Percentiles rank a stretch among this genome's conserved stretches.
phyloP scores from a whole-genome alignment of 2,329 filamentous ascomycete species.

The Claviceps fusiformis region DNA sequence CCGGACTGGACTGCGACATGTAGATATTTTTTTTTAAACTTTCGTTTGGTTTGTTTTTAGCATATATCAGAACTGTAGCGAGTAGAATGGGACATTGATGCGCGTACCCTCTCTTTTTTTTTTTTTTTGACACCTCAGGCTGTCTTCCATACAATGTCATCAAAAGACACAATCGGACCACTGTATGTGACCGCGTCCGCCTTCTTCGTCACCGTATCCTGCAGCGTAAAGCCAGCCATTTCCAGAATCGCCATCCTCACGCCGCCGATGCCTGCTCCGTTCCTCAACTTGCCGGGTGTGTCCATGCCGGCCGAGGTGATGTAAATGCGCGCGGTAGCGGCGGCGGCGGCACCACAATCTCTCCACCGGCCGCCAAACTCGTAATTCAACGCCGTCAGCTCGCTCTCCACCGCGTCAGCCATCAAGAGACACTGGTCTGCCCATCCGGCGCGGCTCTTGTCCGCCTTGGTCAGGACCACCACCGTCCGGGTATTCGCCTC shows the following conservation, averaged over 20 bases:
- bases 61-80: neutral
- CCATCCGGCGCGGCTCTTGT: conserved; percentile 28
- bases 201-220: conserved; percentile 19
- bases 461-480: conserved; percentile 43
- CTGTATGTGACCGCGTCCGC: conserved; percentile 22
- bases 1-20: neutral
- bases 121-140: neutral
- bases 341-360: conserved; percentile 10
- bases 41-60: neutral
- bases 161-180: conserved; percentile 24
- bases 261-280: conserved; percentile 25
- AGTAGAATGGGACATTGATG: neutral
- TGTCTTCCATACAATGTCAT: conserved; percentile 23
- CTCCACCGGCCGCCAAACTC: conserved; percentile 15
- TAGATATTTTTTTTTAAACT: neutral
- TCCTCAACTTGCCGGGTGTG: conserved; percentile 16
- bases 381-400: conserved; percentile 13
- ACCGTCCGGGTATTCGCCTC: conserved; percentile 30
- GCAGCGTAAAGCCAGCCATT: conserved; percentile 23
- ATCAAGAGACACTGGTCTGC: conserved; percentile 13
- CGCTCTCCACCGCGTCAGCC: conserved; percentile 14
- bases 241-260: conserved; percentile 26
- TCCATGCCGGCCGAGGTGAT: conserved; percentile 26
- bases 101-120: neutral
- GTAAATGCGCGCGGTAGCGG: conserved; percentile 19